phyloP scores from a whole-genome alignment of 2,329 filamentous ascomycete species.

The Trichoderma atroviride region DNA sequence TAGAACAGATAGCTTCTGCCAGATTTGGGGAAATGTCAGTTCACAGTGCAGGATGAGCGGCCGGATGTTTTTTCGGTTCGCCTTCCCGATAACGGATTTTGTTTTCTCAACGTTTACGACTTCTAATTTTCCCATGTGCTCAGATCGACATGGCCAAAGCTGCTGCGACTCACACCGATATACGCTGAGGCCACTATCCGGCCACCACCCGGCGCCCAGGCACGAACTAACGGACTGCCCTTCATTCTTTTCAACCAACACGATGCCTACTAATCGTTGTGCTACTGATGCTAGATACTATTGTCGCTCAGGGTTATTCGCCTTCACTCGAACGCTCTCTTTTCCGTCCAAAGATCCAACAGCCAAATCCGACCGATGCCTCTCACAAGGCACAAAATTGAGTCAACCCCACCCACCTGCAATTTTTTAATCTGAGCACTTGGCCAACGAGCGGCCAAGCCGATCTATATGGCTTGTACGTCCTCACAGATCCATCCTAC shows the following conservation, averaged over 20 bases:
- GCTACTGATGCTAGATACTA: not conserved
- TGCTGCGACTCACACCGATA: not conserved
- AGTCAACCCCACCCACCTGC: not conserved
- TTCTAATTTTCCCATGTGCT: not conserved
- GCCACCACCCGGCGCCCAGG: not conserved
- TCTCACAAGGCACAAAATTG: not conserved
- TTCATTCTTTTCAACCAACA: not conserved
- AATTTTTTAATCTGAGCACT: not conserved
- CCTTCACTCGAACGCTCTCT: not conserved
- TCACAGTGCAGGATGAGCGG: not conserved
- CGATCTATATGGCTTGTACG: not conserved
- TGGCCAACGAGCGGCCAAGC: not conserved
- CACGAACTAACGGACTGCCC: not conserved
- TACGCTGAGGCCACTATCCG: not conserved
- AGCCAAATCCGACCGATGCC: not conserved
- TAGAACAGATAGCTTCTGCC: not conserved
- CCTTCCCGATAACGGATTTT: not conserved
- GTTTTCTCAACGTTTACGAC: not conserved
- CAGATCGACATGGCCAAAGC: not conserved
- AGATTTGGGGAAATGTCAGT: not conserved
- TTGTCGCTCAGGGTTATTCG: not conserved
- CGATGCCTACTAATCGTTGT: not conserved
- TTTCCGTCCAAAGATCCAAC: not conserved
- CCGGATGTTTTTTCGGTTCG: not conserved
- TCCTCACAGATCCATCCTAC: not conserved